Evolutionary conservation across 805 yeast genomes (phyloP), one percentile per base, ranked within the genome.

Genomic region (Torulaspora quercuum): DNA sequence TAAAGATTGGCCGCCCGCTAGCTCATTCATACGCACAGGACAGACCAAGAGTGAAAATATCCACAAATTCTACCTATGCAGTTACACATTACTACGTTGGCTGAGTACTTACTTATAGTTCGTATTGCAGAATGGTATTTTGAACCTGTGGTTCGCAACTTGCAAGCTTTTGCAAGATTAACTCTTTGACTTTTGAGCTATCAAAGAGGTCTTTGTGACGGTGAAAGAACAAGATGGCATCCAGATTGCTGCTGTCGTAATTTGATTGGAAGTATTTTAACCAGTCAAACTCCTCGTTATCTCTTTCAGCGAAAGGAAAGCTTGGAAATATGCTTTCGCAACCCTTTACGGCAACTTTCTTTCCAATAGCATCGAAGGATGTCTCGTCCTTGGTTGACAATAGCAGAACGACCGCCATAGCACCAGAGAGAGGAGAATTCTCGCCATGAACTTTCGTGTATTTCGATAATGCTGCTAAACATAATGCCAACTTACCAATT

Each of bases 321-420:
- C 11, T 31, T 1, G 37, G 44, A 9, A 43, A 22, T 17, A 52
- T 53, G 14, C 50, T 48, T 42, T 55, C 61, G 6, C 55, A 31
- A 7, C 58, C 57, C 32, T 50, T 59, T 6, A 41, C 14, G 9
- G 60, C 63, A 6, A 60, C 61, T 36, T 48, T 53, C 36, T 60
- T 59, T 19, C 59, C 56, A 31, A 60, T 50, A 7, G 33, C 42
- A 25, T 60, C 65, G 31, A 45, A 52, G 4, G 42, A 15, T 2
- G 42, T 28, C 8, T 41, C 41, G 5, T 52, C 54, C 26, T 26
- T 48, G 3, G 59, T 49, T 2, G 56, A 50, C 8, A 49, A 39
- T 9, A 55, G 37, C 22, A 59, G 42, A 14, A 45, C 41, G 21
- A 57, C 37, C 3, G 50, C 45, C 55, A 60, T 47, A 2, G 58